phyloP scores from a whole-genome alignment of 192 early-diverging fungal genomes.

The Gaertneriomyces semiglobifer region DNA sequence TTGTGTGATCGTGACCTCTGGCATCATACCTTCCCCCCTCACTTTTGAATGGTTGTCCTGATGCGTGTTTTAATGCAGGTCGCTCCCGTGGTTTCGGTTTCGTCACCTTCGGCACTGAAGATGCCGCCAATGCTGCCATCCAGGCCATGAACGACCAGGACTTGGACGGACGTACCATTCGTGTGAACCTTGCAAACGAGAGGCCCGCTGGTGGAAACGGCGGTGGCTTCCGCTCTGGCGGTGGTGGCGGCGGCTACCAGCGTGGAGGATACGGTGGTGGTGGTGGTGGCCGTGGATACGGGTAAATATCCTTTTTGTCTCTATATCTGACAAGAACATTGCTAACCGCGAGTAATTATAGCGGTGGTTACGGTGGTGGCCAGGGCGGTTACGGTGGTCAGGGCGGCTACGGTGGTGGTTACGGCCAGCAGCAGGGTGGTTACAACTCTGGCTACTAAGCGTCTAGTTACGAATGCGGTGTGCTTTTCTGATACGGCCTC shows the following conservation, averaged over 20 bases:
- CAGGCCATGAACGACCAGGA: conserved; percentile 62
- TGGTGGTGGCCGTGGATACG: no score
- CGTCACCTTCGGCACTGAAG: conserved; percentile 60
- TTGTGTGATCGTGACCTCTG: background rate
- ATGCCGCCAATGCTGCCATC: conserved; percentile 71
- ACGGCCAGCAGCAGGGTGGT: no score
- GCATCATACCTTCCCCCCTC: background rate
- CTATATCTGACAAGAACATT: no score
- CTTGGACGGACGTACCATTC: conserved; percentile 78
- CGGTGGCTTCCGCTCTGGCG: conserved; percentile 42
- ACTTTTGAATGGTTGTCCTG: background rate
- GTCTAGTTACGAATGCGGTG: no score
- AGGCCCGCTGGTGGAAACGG: conserved; percentile 39
- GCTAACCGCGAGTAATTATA: no score
- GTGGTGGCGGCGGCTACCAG: conserved; percentile 29
- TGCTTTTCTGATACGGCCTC: no score
- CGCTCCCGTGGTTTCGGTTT: conserved; percentile 89
- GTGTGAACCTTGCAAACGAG: conserved; percentile 71
- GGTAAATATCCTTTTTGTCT: no score
- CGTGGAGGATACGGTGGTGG: no score
- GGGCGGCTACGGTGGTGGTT: background rate
- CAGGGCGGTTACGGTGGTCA: background rate
- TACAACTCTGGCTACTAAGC: no score
- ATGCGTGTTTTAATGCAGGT: conserved; percentile 37
- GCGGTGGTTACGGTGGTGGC: background rate